Evolutionary conservation across 1,139 yeast genomes (phyloP), one percentile per base, ranked within the genome.

Genomic region (Lodderomyces orthopsilosis): DNA sequence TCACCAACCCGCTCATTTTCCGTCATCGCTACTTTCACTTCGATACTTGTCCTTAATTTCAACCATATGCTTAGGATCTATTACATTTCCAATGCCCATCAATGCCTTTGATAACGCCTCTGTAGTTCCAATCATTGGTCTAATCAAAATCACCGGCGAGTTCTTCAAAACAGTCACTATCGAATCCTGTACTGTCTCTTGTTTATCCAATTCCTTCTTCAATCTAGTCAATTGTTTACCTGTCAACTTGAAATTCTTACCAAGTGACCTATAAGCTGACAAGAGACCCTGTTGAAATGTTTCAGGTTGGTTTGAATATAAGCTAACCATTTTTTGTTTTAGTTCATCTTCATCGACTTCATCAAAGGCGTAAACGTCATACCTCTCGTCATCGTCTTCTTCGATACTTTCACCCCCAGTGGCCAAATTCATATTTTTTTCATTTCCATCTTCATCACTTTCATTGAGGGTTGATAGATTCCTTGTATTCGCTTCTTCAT

Each of bases 51-150:
- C 77, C 40, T 56, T 58, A 13, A 70, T 66, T 47, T 73, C 78
- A 14, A 59, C 48, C 40, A 67, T 58, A 41, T 65, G 62, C 32
- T 74, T 73, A 1, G 93, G 85, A 58, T 87, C 93, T 36, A 90
- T 68, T 49, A 84, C 86, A 58, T 90, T 90, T 35, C 91, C 82
- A 7, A 91, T 74, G 1, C 98, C 98, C 68, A 89, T 75, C 44
- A 91, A 67, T 0, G 96, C 77, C 56, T 82, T 86, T 17, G 93
- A 85, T 3, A 91, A 73, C 0, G 95, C 95, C 58, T 90, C 97
- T 0, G 97, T 87, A 0, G 96, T 90, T 1, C 97, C 98, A 51
- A 91, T 90, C 55, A 89, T 75, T 1, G 98, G 97, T 39, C 97
- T 65, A 2, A 91, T 75, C 14, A 91, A 63, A 7, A 90, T 83